A percentile compares a stretch with the other conserved stretches of the same genome.
Evolutionary conservation across 1,284 basidiomycete species (phyloP).

Genomic region (Filobasidium uniguttulatum): DNA sequence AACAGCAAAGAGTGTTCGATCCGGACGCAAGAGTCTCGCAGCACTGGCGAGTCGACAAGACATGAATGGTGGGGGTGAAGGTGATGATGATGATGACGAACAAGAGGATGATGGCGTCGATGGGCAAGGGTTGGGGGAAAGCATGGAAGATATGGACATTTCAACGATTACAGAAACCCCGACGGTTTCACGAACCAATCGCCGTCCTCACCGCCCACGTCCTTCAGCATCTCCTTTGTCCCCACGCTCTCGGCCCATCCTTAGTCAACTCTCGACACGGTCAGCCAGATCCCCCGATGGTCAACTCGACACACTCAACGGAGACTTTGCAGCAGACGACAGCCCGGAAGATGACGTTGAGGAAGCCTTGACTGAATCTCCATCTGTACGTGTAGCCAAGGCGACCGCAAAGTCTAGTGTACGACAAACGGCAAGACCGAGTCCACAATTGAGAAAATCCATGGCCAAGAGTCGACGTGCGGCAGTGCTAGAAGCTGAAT

Average conservation of each 20-base stretch:
- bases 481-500: no score
- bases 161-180: slow-evolving; percentile 3
- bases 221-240: background rate
- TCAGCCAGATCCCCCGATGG: no score
- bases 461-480: no score
- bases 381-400: no score
- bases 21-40: slow-evolving; percentile 13
- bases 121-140: slow-evolving; percentile 11
- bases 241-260: background rate
- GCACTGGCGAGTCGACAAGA: slow-evolving; percentile 16
- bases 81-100: slow-evolving; percentile 39
- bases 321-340: no score
- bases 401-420: no score
- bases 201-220: background rate
- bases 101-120: slow-evolving; percentile 4
- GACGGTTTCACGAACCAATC: background rate
- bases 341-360: no score
- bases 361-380: no score
- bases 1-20: slow-evolving; percentile 21
- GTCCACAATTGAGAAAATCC: no score
- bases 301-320: background rate
- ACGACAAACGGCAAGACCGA: no score
- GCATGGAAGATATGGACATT: background rate
- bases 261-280: background rate
- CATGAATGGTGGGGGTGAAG: slow-evolving; percentile 47